Conservation (phyloP, 371 early-diverging fungal genomes). For the Apophysomyces ossiformis region DNA sequence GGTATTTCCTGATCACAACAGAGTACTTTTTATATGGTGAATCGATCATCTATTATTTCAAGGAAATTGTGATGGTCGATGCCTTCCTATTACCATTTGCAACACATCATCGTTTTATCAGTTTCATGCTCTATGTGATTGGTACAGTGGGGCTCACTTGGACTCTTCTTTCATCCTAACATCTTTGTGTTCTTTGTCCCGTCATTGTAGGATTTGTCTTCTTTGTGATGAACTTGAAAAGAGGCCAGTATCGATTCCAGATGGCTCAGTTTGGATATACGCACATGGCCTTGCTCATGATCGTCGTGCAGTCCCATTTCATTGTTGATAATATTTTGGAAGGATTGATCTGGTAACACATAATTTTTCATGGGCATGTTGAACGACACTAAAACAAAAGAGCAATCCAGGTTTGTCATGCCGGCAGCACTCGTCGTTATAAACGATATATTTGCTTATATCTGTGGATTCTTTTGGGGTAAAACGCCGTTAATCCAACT, state of each 20-base stretch:
- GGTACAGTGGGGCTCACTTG: slow-evolving; percentile 46
- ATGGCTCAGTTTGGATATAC: slow-evolving; percentile 96
- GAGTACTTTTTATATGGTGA: slow-evolving; percentile 95
- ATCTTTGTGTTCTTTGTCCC: no score
- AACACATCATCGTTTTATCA: slow-evolving; percentile 93
- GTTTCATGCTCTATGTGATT: slow-evolving; percentile 85
- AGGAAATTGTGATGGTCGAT: slow-evolving; percentile 77
- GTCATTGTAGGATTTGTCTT: slow-evolving; percentile 78
- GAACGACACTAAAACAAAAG: not conserved
- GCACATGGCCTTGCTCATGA: slow-evolving; percentile 92
- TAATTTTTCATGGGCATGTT: not conserved
- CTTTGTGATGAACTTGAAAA: slow-evolving; percentile 93
- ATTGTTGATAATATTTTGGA: slow-evolving; percentile 96
- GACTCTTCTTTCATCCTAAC: not conserved
- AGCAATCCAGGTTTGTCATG: slow-evolving; percentile 68
- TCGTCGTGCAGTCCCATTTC: slow-evolving; percentile 90
- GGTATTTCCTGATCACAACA: slow-evolving; percentile 87
- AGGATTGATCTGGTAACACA: slow-evolving; percentile 92
- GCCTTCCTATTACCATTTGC: slow-evolving; percentile 84
- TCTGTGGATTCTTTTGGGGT: slow-evolving; percentile 95
- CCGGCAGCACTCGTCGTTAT: slow-evolving; percentile 93
- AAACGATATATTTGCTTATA: slow-evolving; percentile 98
- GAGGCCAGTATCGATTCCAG: slow-evolving; percentile 88
- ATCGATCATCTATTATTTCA: slow-evolving; percentile 88
- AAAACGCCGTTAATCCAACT: slow-evolving; percentile 93